Base-by-base conservation (phyloP, 805 yeast genomes). In the Candida easanensis region DNA sequence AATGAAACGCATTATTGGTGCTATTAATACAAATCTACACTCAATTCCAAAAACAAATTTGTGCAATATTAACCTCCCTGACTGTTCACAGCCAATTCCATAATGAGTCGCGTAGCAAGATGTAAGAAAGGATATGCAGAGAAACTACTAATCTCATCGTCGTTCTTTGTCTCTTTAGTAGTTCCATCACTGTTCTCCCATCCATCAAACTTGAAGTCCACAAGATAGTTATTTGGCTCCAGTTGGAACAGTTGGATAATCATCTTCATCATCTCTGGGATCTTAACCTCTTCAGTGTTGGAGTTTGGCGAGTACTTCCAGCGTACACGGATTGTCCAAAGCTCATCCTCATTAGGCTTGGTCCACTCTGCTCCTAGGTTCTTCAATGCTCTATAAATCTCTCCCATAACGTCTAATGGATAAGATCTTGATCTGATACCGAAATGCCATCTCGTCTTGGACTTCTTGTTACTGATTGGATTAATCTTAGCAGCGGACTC, bases 401-500 rank as follows among this genome's bases (percentile, higher is more conserved):
- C 99, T 21, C 97, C 97, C 98, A 93, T 93, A 4, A 93, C 99
- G 64, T 93, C 99, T 54, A 93, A 72, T 26, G 99, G 98, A 61
- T 93, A 93, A 1, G 97, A 88, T 57, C 97, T 76, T 8, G 97
- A 88, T 61, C 99, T 75, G 48, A 93, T 93, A 52, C 99, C 99
- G 61, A 93, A 93, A 70, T 93, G 99, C 99, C 99, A 93, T 65
- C 96, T 81, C 6, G 96, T 88, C 65, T 89, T 91, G 48, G 91
- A 85, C 63, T 88, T 88, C 63, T 91, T 89, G 36, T 84, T 74
- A 19, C 82, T 74, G 17, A 81, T 70, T 9, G 87, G 82, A 33
- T 73, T 70, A 26, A 69, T 69, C 51, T 68, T 69, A 7, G 70
- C 51, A 5, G 69, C 69, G 0, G 77, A 65, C 39, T 80, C 74